Conservation (phyloP, 371 early-diverging fungal genomes). For the Mortierella sp. region DNA sequence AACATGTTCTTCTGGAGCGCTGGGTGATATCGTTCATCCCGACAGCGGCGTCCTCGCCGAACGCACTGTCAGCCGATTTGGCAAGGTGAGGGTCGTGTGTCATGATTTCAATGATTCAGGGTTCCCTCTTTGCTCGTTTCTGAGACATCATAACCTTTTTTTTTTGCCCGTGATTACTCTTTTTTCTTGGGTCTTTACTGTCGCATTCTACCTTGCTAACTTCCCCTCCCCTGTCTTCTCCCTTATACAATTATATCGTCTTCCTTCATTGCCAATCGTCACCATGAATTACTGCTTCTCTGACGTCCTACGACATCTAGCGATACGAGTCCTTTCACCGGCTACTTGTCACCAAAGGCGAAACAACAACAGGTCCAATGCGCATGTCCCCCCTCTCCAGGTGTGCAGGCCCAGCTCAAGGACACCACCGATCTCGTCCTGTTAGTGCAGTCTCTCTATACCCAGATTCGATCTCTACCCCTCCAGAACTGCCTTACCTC, state of each 20-base stretch:
- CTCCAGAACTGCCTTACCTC: constrained; percentile 61
- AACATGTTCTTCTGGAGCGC: constrained; percentile 43
- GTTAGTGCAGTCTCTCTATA: constrained; percentile 72
- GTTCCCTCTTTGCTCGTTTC: constrained; percentile 11
- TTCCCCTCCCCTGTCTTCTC: background rate
- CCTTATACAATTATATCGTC: background rate
- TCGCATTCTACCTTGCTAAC: background rate
- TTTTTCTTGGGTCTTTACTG: background rate
- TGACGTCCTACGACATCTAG: constrained; percentile 18
- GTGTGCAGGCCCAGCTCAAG: constrained; percentile 31
- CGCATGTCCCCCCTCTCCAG: constrained; percentile 30
- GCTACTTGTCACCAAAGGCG: constrained; percentile 36
- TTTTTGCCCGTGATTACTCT: constrained; percentile 16
- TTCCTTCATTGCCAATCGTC: background rate
- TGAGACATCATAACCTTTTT: constrained; percentile 3
- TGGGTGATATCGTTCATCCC: constrained; percentile 57
- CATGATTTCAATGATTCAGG: background rate
- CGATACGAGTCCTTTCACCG: constrained; percentile 35
- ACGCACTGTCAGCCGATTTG: constrained; percentile 4
- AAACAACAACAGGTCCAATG: constrained; percentile 19
- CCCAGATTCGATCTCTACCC: constrained; percentile 72
- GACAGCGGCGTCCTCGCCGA: constrained; percentile 12
- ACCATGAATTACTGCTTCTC: constrained; percentile 15
- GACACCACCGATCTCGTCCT: constrained; percentile 69
- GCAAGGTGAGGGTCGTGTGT: constrained; percentile 31